These are phyloP conservation scores for Orbilia javanica DNA, from an alignment of 2,329 filamentous ascomycete genomes.

Conservation along the genomic window DNA sequence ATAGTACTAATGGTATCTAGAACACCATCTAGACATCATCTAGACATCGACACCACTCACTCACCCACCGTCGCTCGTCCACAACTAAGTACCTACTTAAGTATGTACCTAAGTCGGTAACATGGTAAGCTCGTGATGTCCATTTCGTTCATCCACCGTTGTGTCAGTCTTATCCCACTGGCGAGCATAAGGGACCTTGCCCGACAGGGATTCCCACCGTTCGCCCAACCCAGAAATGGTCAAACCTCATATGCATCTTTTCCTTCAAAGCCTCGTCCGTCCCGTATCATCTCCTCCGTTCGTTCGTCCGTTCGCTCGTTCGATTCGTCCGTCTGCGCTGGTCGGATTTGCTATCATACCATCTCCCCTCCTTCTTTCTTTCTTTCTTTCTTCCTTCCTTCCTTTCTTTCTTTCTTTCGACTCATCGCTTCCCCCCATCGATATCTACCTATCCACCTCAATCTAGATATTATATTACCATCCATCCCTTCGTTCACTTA, in stretches of 20 bases:
- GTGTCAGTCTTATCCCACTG: too few relatives aligned
- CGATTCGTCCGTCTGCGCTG: neutral
- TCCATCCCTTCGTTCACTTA: neutral
- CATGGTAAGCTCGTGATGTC: too few relatives aligned
- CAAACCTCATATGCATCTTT: conserved; percentile 19
- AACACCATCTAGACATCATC: too few relatives aligned
- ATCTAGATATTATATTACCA: too few relatives aligned
- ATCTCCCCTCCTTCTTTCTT: neutral
- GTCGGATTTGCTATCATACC: neutral
- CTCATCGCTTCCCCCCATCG: neutral
- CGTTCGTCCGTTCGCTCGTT: neutral
- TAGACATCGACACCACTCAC: too few relatives aligned
- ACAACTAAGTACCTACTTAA: too few relatives aligned
- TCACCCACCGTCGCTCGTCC: too few relatives aligned
- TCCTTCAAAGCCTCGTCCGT: neutral
- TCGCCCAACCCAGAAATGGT: neutral
- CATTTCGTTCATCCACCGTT: too few relatives aligned
- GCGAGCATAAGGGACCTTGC: neutral
- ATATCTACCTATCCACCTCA: neutral
- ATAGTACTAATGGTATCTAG: too few relatives aligned
- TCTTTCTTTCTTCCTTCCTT: neutral
- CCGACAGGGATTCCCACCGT: conserved; percentile 11
- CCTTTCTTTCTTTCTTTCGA: neutral
- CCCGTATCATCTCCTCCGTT: neutral
- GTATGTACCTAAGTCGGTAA: too few relatives aligned